Base-by-base conservation (phyloP, 2,329 filamentous ascomycete species). In the Phaeoacremonium minimum region DNA sequence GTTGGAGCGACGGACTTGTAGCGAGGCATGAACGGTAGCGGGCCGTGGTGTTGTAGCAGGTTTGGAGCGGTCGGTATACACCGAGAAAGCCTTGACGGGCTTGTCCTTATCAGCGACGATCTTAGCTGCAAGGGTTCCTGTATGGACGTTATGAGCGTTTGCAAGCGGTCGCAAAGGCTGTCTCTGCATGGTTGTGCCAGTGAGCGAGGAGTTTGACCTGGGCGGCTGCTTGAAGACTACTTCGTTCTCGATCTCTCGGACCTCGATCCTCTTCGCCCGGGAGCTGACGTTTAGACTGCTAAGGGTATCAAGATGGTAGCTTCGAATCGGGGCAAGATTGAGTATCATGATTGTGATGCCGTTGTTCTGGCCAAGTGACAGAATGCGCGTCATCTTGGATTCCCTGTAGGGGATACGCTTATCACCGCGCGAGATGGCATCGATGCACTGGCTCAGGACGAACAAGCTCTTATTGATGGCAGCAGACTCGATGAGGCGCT, bases 381-480 rank as follows among this genome's bases (percentile, higher is more conserved):
- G 64, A 37, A 97, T 96, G 32, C 91, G 78, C 1, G 93, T 97
- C 91, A 97, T 96, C 69, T 97, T 96, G 36, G 86, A 93, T 57
- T 96, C 91, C 38, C 91, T 77, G 58, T 95, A 97, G 0, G 93
- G 91, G 52, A 97, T 91, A 20, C 91, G 79, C 49, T 73, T 77
- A 56, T 83, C 79, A 19, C 78, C 77, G 16, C 77, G 69, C 1
- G 85, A 86, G 55, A 97, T 97, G 38, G 91, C 91, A 56, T 97
- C 91, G 36, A 97, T 91, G 51, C 91, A 97, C 58, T 95, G 89
- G 30, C 88, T 91, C 33, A 97, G 67, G 14, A 96, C 90, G 52
- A 97, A 97, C 6, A 97, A 71, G 45, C 87, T 94, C 67, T 96
- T 97, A 73, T 97, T 97, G 69, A 97, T 97, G 53, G 87, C 91